Base-by-base conservation (phyloP, 805 yeast genomes). In the Candida sonorensis region DNA sequence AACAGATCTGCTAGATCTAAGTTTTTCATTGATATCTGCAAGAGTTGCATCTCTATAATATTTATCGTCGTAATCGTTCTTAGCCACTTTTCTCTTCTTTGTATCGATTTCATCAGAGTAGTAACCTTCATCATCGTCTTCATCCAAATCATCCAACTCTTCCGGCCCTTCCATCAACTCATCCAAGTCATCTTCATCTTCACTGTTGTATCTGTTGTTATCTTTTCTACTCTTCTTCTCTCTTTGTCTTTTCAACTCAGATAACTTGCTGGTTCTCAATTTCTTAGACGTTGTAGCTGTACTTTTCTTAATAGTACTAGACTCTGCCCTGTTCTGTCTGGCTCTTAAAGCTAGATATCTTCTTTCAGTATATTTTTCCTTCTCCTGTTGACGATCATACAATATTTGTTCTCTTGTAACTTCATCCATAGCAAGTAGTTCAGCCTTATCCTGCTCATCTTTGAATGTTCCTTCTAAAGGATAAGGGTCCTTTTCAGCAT, bases 401-500 rank as follows among this genome's bases (percentile, higher is more conserved):
- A 92, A 69, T 35, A 87, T 75, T 46, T 82, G 79, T 64, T 92
- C 98, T 51, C 97, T 81, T 50, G 84, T 84, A 56, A 92, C 75
- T 65, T 92, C 98, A 35, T 90, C 94, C 77, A 92, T 70, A 1
- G 66, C 77, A 50, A 83, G 62, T 44, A 73, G 64, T 34, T 64
- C 57, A 2, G 62, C 75, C 38, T 84, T 72, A 59, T 92, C 99
- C 7, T 64, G 67, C 33, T 77, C 95, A 57, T 87, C 81, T 48
- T 78, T 83, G 64, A 79, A 92, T 50, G 85, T 86, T 7, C 95
- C 95, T 51, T 87, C 96, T 33, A 90, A 59, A 2, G 98, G 98
- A 54, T 88, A 92, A 8, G 97, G 98, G 48, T 81, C 80, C 27
- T 57, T 48, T 17, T 63, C 72, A 3, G 57, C 67, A 2, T 57